A percentile compares a stretch with the other conserved stretches of the same genome.
phyloP scores from a whole-genome alignment of 495 filamentous ascomycete species.

The Penicillium coprophilum region DNA sequence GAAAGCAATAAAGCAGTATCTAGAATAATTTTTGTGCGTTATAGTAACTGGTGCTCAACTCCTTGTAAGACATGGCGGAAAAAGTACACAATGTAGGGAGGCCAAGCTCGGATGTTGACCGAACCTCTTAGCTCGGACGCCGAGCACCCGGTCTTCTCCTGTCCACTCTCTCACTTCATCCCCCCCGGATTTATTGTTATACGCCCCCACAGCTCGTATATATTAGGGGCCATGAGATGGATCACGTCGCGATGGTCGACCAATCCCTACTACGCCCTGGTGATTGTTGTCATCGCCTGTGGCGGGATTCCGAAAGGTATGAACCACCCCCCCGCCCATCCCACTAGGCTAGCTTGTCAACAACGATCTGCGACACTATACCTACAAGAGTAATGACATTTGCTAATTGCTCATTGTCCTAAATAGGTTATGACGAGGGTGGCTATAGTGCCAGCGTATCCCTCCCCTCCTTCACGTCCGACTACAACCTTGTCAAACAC shows the following conservation, averaged over 20 bases:
- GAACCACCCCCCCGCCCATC: background rate
- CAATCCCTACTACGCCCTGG: conserved; percentile 41
- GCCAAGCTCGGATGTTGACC: conserved; percentile 29
- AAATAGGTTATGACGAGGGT: conserved; percentile 50
- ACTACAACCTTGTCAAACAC: conserved; percentile 40
- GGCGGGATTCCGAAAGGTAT: conserved; percentile 48
- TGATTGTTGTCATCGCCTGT: conserved; percentile 42
- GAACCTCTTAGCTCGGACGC: conserved; percentile 15
- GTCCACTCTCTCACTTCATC: conserved; percentile 7
- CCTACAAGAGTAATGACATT: background rate
- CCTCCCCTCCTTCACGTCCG: conserved; percentile 40
- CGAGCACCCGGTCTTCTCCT: conserved; percentile 2
- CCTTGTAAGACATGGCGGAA: background rate
- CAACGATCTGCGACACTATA: background rate
- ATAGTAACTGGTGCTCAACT: background rate
- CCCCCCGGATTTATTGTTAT: conserved; percentile 14
- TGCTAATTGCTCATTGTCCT: conserved; percentile 5
- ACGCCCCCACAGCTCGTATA: conserved; percentile 13
- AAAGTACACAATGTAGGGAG: background rate
- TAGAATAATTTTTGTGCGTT: background rate
- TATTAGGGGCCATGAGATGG: conserved; percentile 28
- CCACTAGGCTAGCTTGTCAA: background rate
- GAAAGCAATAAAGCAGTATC: background rate
- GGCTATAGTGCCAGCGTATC: conserved; percentile 46
- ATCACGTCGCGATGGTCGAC: conserved; percentile 41